These are phyloP conservation scores for Theobroma grandiflorum DNA, from an alignment of 441 rosid genomes.

Conservation along the genomic window DNA sequence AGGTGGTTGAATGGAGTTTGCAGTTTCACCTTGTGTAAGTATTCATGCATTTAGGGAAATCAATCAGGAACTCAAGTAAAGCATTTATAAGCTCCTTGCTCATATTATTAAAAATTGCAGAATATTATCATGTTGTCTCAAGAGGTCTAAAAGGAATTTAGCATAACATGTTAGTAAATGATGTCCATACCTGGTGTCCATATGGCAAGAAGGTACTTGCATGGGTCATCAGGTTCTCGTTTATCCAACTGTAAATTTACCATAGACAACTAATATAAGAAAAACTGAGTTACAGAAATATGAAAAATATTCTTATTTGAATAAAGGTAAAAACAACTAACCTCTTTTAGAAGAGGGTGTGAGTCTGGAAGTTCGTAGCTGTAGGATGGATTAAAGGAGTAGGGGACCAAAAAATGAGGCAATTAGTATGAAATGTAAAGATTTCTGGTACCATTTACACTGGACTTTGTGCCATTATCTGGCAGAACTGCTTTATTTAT, in stretches of 20 bases:
- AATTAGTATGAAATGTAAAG: slow-evolving; percentile 22
- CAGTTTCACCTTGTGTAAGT: slow-evolving; percentile 58
- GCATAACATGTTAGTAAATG: background rate
- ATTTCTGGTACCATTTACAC: slow-evolving; percentile 18
- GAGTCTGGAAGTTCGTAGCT: slow-evolving; percentile 60
- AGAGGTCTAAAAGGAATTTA: slow-evolving; percentile 14
- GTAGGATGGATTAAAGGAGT: slow-evolving; percentile 26
- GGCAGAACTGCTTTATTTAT: background rate
- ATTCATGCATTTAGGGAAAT: slow-evolving; percentile 15
- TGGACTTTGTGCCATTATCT: slow-evolving; percentile 18
- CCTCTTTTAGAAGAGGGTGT: slow-evolving; percentile 60
- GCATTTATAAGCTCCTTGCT: slow-evolving; percentile 4
- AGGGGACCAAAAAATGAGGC: slow-evolving; percentile 19
- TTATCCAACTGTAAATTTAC: slow-evolving; percentile 51
- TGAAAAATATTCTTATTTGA: slow-evolving; percentile 18
- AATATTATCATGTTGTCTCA: slow-evolving; percentile 12
- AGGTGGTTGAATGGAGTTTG: slow-evolving; percentile 53
- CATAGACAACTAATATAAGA: slow-evolving; percentile 22
- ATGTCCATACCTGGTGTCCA: slow-evolving; percentile 64
- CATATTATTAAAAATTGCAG: background rate
- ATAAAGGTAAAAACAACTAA: slow-evolving; percentile 37
- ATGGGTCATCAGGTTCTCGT: slow-evolving; percentile 62
- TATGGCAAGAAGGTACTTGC: slow-evolving; percentile 63
- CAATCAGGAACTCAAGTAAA: slow-evolving; percentile 12
- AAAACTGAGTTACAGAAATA: slow-evolving; percentile 18